phyloP scores from a whole-genome alignment of 163 green algal species.

The Chlamydomonas reinhardtii region DNA sequence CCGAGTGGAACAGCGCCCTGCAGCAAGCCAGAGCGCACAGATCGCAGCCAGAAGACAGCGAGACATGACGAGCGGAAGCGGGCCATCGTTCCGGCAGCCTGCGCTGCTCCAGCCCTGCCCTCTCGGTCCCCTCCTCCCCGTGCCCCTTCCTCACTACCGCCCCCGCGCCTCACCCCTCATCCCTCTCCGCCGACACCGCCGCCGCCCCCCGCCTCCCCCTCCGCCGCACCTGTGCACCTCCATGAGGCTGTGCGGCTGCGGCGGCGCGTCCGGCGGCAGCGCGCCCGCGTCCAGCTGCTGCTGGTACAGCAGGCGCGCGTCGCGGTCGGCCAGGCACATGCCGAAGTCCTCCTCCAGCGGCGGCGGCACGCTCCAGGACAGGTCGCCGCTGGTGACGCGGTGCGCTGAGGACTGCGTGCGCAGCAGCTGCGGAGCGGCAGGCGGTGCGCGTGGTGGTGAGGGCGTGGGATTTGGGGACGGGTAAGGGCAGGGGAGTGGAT shows the following conservation, averaged over 20 bases:
- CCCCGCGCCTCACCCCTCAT: too few relatives aligned
- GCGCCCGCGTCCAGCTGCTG: slow-evolving; percentile 35
- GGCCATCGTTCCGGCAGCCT: too few relatives aligned
- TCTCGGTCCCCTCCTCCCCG: too few relatives aligned
- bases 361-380: slow-evolving; percentile 50
- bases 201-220: too few relatives aligned
- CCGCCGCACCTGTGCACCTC: slow-evolving; percentile 12
- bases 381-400: slow-evolving; percentile 41
- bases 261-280: background rate
- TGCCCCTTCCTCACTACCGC: too few relatives aligned
- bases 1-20: slow-evolving; percentile 59
- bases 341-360: slow-evolving; percentile 54
- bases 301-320: slow-evolving; percentile 19
- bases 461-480: background rate
- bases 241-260: slow-evolving; percentile 11
- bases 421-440: background rate
- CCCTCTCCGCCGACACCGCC: too few relatives aligned
- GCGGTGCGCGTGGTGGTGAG: background rate
- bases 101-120: too few relatives aligned
- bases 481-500: background rate
- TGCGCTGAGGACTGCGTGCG: background rate
- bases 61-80: too few relatives aligned
- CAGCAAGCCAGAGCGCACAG: background rate
- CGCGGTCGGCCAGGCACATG: slow-evolving; percentile 46
- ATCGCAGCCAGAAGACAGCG: too few relatives aligned